Evolutionary conservation across 257 asterid genomes (phyloP).

Genomic region (Forsythia viridissima): DNA sequence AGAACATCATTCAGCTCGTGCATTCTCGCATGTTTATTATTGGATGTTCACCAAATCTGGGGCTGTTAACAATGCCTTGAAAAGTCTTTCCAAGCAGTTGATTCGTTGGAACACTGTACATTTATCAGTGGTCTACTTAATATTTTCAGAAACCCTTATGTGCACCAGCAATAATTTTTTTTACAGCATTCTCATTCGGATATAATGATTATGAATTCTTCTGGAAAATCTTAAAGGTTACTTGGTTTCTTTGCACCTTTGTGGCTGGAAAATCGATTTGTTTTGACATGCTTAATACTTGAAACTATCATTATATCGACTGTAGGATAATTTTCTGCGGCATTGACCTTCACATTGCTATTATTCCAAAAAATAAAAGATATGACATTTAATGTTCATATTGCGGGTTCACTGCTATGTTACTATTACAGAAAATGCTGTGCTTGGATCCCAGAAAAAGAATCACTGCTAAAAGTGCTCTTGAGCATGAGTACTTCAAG

Average conservation of each 20-base stretch:
- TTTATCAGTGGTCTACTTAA: not conserved
- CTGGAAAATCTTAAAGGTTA: not conserved
- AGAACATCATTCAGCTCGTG: not conserved
- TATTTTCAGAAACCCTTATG: not conserved
- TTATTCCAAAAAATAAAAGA: constrained; percentile 17
- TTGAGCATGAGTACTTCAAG: constrained; percentile 88
- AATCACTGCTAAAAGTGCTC: constrained; percentile 84
- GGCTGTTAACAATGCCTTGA: not conserved
- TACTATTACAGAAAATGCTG: constrained; percentile 59
- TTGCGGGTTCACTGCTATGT: constrained; percentile 12
- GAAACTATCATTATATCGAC: not conserved
- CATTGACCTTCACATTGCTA: not conserved
- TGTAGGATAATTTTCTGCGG: not conserved
- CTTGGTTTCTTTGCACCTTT: not conserved
- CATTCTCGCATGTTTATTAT: not conserved
- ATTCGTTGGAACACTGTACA: not conserved
- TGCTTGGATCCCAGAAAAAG: constrained; percentile 89
- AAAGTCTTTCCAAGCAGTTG: not conserved
- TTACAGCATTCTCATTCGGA: not conserved
- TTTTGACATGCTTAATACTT: not conserved
- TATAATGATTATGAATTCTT: not conserved
- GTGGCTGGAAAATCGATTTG: not conserved
- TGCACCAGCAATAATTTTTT: not conserved
- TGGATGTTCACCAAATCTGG: not conserved
- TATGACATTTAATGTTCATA: constrained; percentile 25